These are phyloP conservation scores for Stromatinia cepivora DNA, from an alignment of 2,329 filamentous ascomycete genomes.

Conservation along the genomic window DNA sequence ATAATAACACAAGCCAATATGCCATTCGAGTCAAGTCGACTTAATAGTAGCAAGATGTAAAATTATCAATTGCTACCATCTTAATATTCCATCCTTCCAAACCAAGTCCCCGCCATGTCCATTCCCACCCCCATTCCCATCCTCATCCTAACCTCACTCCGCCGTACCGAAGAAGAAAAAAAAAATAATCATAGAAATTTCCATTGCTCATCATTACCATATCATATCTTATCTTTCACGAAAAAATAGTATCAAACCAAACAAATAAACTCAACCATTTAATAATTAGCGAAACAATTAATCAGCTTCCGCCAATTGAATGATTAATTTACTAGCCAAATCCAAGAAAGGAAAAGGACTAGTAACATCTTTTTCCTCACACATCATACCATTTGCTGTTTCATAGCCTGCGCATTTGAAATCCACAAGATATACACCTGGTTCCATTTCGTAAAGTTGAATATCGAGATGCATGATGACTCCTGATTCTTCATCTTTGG, in stretches of 20 bases:
- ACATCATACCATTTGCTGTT: conserved; percentile 66
- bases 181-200: neutral
- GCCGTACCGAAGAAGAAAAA: neutral
- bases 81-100: neutral
- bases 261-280: neutral
- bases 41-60: conserved; percentile 8
- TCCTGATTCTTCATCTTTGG: conserved; percentile 17
- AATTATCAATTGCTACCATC: too few relatives aligned
- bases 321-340: conserved; percentile 86
- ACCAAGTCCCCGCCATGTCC: neutral
- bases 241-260: neutral
- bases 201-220: neutral
- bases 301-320: conserved; percentile 84
- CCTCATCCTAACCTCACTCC: neutral
- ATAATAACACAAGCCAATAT: neutral
- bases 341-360: conserved; percentile 96
- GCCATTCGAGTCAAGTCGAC: neutral
- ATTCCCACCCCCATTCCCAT: neutral
- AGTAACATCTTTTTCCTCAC: conserved; percentile 92
- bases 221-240: conserved; percentile 1
- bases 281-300: conserved; percentile 34
- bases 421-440: conserved; percentile 90
- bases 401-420: conserved; percentile 99
- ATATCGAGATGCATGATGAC: conserved; percentile 96
- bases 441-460: conserved; percentile 92